These are phyloP conservation scores for Naematelia encephala DNA, from an alignment of 768 basidiomycete species.

Conservation along the genomic window DNA sequence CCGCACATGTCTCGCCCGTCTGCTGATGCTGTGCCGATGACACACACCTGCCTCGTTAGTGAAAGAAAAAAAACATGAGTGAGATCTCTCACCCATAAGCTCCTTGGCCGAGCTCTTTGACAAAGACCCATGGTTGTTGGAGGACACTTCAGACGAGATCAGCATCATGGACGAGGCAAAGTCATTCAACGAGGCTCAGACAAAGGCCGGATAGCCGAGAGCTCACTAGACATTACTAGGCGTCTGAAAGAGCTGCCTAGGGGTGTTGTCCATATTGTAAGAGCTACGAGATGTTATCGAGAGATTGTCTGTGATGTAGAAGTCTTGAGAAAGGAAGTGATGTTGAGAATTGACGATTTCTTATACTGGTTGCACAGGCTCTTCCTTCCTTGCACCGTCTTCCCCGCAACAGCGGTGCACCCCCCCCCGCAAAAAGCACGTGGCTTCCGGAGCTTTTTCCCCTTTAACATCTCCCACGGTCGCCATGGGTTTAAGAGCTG, in stretches of 20 bases:
- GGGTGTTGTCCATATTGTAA: slow-evolving; percentile 45
- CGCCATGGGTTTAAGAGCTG: background rate
- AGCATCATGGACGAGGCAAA: background rate
- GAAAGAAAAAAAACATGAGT: background rate
- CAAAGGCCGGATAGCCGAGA: background rate
- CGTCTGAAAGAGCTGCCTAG: slow-evolving; percentile 47
- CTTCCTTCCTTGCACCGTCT: too few species aligned
- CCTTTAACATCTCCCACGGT: too few species aligned
- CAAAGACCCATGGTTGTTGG: slow-evolving; percentile 60
- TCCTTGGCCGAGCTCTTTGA: slow-evolving; percentile 95
- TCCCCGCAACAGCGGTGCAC: too few species aligned
- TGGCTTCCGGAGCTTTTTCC: too few species aligned
- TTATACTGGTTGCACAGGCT: too few species aligned
- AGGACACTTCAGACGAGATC: slow-evolving; percentile 24
- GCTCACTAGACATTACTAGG: slow-evolving; percentile 48
- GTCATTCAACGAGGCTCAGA: background rate
- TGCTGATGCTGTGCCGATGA: slow-evolving; percentile 54
- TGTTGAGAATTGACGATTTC: too few species aligned
- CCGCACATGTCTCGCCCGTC: slow-evolving; percentile 51
- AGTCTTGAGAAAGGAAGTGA: too few species aligned
- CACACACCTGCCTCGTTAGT: slow-evolving; percentile 31
- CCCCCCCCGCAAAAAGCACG: too few species aligned
- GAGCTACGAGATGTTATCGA: too few species aligned
- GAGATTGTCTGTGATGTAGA: too few species aligned
- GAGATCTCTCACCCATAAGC: slow-evolving; percentile 77